phyloP scores from a whole-genome alignment of 1,284 basidiomycete species.

The Lignosus rhinocerotis region DNA sequence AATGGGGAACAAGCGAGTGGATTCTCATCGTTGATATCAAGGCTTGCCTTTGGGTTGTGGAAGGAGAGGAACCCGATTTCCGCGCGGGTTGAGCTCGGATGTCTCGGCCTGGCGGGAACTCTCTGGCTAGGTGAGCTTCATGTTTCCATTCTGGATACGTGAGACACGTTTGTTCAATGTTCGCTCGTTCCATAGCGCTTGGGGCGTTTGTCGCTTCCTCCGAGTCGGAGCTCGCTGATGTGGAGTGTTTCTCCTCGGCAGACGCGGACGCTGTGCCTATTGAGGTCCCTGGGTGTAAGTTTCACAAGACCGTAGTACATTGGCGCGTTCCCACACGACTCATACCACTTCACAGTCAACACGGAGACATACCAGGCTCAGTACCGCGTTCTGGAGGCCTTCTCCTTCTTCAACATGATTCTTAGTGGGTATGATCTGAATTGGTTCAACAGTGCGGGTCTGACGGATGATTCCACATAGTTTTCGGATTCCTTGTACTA shows the following conservation, averaged over 20 bases:
- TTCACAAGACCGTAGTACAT: constrained; percentile 1
- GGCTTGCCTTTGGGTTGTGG: constrained; percentile 63
- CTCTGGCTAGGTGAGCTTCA: constrained; percentile 71
- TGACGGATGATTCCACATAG: constrained; percentile 38
- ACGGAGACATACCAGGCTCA: constrained; percentile 79
- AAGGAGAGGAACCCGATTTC: constrained; percentile 71
- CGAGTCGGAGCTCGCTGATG: constrained; percentile 72
- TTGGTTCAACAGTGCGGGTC: constrained; percentile 20
- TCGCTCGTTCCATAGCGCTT: constrained; percentile 50
- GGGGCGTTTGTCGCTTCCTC: constrained; percentile 71
- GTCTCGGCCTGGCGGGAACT: constrained; percentile 67
- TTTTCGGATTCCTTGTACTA: constrained; percentile 59
- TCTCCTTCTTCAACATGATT: constrained; percentile 73
- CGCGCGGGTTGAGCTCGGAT: constrained; percentile 73
- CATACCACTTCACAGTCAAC: constrained; percentile 43
- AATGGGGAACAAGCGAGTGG: neutral
- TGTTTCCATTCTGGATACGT: neutral
- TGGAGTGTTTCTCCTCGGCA: constrained; percentile 71
- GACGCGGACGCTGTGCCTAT: constrained; percentile 51
- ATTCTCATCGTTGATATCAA: constrained; percentile 30
- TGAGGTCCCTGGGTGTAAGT: constrained; percentile 62
- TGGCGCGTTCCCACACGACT: neutral
- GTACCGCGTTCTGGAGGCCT: constrained; percentile 76
- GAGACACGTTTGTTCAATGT: neutral
- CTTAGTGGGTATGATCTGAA: constrained; percentile 49